Conservation (phyloP, 2,329 filamentous ascomycete species). For the Cadophora luteo-olivacea region DNA sequence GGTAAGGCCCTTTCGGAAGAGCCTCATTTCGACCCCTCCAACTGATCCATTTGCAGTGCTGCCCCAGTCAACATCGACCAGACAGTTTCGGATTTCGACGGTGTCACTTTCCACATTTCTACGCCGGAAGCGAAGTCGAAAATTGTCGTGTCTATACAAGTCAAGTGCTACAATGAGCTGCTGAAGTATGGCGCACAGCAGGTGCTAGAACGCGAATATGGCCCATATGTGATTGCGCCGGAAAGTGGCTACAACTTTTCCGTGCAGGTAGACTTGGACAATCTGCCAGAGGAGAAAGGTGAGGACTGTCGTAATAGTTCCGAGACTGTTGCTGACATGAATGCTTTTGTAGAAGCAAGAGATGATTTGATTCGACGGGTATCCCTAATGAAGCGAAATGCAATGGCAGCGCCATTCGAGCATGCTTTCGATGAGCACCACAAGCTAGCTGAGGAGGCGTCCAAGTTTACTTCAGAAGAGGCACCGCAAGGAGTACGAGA, state of each 20-base stretch:
- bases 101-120: constrained; percentile 97
- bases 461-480: constrained; percentile 91
- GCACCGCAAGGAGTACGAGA: constrained; percentile 90
- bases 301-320: constrained; percentile 23
- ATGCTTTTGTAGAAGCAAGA: constrained; percentile 64
- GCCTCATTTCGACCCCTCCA: constrained; percentile 33
- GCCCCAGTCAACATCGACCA: constrained; percentile 92
- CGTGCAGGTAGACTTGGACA: constrained; percentile 85
- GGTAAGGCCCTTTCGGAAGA: constrained; percentile 34
- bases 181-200: constrained; percentile 91
- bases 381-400: constrained; percentile 93
- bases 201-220: constrained; percentile 94
- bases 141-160: constrained; percentile 92
- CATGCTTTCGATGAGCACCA: constrained; percentile 95
- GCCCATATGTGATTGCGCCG: constrained; percentile 83
- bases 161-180: constrained; percentile 94
- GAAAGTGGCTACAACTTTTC: constrained; percentile 98
- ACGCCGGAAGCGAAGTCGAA: constrained; percentile 93
- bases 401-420: constrained; percentile 98
- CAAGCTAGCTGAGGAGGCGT: constrained; percentile 83
- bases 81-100: constrained; percentile 98
- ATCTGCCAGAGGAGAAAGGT: constrained; percentile 82
- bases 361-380: constrained; percentile 88
- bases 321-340: constrained; percentile 7
- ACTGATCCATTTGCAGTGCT: constrained; percentile 61